phyloP scores from a whole-genome alignment of 352 stramenopile species.

The Globisporangium nodosum region DNA sequence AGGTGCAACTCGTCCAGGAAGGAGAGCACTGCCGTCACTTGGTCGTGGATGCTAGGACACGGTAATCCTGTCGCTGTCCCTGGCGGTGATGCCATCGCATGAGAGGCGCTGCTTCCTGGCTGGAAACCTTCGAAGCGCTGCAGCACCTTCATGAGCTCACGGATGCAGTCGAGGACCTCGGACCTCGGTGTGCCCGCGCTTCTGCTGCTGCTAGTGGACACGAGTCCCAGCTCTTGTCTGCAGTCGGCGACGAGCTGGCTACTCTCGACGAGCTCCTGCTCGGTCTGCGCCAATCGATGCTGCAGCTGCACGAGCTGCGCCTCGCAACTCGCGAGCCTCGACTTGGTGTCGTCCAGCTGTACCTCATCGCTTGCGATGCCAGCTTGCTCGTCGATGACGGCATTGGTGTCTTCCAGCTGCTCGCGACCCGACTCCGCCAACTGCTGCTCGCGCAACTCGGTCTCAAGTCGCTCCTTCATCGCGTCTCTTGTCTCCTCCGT shows the following conservation, averaged over 20 bases:
- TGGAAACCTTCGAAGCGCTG: slow-evolving; percentile 31
- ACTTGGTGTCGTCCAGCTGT: slow-evolving; percentile 1
- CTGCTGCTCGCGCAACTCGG: background rate
- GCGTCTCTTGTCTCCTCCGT: background rate
- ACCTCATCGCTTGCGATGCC: slow-evolving; percentile 2
- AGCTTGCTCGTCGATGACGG: background rate
- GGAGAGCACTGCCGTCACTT: slow-evolving; percentile 28
- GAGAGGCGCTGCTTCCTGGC: slow-evolving; percentile 2
- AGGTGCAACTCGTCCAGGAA: slow-evolving; percentile 57
- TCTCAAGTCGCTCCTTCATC: background rate
- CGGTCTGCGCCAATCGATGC: slow-evolving; percentile 11
- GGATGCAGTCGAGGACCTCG: slow-evolving; percentile 24
- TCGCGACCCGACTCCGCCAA: background rate
- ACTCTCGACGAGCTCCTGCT: slow-evolving; percentile 20
- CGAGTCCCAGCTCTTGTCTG: slow-evolving; percentile 13
- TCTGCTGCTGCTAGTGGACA: too few species aligned
- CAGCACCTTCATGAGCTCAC: slow-evolving; percentile 39
- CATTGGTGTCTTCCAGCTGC: background rate
- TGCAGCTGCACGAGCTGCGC: slow-evolving; percentile 4
- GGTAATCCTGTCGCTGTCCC: background rate
- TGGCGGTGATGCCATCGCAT: background rate
- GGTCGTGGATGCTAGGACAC: slow-evolving; percentile 16
- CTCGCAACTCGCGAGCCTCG: background rate
- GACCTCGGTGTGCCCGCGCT: background rate
- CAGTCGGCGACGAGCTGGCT: slow-evolving; percentile 25